These are phyloP conservation scores for Pestalotiopsis sp. DNA, from an alignment of 2,329 filamentous ascomycete genomes.

Conservation along the genomic window DNA sequence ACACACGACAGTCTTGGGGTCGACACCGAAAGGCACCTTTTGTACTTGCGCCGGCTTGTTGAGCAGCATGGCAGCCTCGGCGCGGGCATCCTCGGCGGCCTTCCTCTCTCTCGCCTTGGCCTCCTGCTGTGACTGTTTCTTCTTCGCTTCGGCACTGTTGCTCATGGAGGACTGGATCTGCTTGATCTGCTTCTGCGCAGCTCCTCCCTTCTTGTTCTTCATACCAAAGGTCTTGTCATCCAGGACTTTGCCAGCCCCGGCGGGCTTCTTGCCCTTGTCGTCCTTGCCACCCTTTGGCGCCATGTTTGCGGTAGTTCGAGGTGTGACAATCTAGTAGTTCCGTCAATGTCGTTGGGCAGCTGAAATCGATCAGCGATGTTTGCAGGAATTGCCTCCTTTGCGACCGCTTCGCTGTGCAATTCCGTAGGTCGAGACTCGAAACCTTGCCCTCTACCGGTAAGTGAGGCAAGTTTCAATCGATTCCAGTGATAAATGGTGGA, in stretches of 20 bases:
- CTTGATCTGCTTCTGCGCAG: conserved; percentile 87
- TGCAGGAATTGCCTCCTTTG: not conserved
- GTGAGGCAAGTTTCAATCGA: conserved; percentile 16
- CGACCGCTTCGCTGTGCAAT: not conserved
- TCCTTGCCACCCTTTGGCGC: conserved; percentile 69
- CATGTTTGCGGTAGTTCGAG: conserved; percentile 58
- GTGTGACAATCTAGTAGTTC: not conserved
- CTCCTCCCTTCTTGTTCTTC: conserved; percentile 99
- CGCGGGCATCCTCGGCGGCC: conserved; percentile 82
- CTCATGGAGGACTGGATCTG: conserved; percentile 77
- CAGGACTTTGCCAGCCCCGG: conserved; percentile 61
- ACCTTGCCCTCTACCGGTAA: conserved; percentile 12
- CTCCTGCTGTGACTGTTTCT: conserved; percentile 68
- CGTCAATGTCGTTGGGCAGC: not conserved
- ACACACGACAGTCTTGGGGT: conserved; percentile 96
- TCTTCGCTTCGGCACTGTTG: conserved; percentile 86
- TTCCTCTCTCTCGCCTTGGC: conserved; percentile 84
- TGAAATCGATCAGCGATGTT: not conserved
- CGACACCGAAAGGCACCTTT: conserved; percentile 96
- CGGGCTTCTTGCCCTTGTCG: conserved; percentile 56
- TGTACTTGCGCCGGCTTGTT: conserved; percentile 93
- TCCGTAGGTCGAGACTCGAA: not conserved
- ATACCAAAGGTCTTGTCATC: conserved; percentile 99
- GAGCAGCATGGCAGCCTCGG: conserved; percentile 80
- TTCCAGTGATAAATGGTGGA: conserved; percentile 21